A percentile compares a stretch with the other conserved stretches of the same genome.
Conservation (phyloP, 805 yeast genomes). For the Saccharomycopsis sp. region DNA sequence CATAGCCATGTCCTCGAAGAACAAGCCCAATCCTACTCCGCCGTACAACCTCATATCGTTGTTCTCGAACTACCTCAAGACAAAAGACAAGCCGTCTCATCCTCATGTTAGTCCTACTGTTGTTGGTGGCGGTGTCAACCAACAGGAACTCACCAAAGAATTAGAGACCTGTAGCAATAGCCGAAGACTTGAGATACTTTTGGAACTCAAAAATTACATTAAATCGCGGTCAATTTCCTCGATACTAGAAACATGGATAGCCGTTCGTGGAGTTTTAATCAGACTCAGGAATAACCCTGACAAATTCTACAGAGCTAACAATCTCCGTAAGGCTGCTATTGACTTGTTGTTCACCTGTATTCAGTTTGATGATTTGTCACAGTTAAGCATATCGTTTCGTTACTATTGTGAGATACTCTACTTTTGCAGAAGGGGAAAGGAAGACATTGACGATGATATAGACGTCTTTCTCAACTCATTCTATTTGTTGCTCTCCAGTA, state of each 20-base stretch:
- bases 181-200: constrained; percentile 13
- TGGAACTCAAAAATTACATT: constrained; percentile 12
- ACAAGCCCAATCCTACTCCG: background rate
- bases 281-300: constrained; percentile 7
- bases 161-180: constrained; percentile 13
- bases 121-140: constrained; percentile 20
- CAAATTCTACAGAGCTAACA: constrained; percentile 4
- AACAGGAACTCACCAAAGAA: constrained; percentile 11
- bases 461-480: constrained; percentile 16
- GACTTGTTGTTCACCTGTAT: constrained; percentile 19
- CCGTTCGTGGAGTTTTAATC: constrained; percentile 13
- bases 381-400: constrained; percentile 12
- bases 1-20: background rate
- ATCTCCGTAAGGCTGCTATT: constrained; percentile 15
- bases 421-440: constrained; percentile 13
- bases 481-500: constrained; percentile 11
- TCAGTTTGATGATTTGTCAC: constrained; percentile 18
- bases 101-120: constrained; percentile 12
- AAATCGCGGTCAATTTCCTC: constrained; percentile 17
- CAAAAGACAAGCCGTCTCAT: background rate
- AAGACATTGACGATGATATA: constrained; percentile 11
- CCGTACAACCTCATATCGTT: background rate
- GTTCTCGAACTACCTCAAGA: background rate
- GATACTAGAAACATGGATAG: constrained; percentile 21
- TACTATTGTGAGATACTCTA: constrained; percentile 16